phyloP scores from a whole-genome alignment of 192 early-diverging fungal genomes.

The Cladochytrium replicatum region DNA sequence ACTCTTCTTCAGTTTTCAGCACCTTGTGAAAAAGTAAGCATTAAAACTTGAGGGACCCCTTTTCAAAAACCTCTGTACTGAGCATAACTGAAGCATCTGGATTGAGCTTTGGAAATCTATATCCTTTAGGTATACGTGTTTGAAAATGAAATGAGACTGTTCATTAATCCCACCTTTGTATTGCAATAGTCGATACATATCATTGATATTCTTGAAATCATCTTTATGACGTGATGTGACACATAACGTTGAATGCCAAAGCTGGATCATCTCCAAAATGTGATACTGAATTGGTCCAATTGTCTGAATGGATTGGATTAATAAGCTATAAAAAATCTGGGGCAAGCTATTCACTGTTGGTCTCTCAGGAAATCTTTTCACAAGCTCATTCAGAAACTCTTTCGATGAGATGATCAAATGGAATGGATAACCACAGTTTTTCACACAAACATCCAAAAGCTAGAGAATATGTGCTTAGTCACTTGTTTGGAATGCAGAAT shows the following conservation, averaged over 20 bases:
- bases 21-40: too few relatives aligned
- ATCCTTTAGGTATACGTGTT: too few relatives aligned
- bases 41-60: too few relatives aligned
- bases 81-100: slow-evolving; percentile 53
- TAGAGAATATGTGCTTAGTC: too few relatives aligned
- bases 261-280: slow-evolving; percentile 85
- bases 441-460: slow-evolving; percentile 94
- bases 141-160: too few relatives aligned
- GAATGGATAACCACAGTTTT: slow-evolving; percentile 98
- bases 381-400: slow-evolving; percentile 95
- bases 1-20: slow-evolving; percentile 84
- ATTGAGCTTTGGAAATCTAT: slow-evolving; percentile 9
- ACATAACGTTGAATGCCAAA: slow-evolving; percentile 87
- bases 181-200: slow-evolving; percentile 83
- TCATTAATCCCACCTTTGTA: slow-evolving; percentile 92
- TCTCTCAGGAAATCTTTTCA: slow-evolving; percentile 86
- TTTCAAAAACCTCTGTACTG: slow-evolving; percentile 21
- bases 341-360: slow-evolving; percentile 49
- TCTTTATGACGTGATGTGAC: slow-evolving; percentile 81
- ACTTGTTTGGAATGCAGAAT: too few relatives aligned
- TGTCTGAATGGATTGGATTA: slow-evolving; percentile 18
- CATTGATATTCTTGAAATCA: slow-evolving; percentile 87
- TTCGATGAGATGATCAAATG: slow-evolving; percentile 91
- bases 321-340: too few relatives aligned
- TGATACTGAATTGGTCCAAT: slow-evolving; percentile 64